Evolutionary conservation across 83 land plant species (phyloP).

Genomic region (Thuja plicata): DNA sequence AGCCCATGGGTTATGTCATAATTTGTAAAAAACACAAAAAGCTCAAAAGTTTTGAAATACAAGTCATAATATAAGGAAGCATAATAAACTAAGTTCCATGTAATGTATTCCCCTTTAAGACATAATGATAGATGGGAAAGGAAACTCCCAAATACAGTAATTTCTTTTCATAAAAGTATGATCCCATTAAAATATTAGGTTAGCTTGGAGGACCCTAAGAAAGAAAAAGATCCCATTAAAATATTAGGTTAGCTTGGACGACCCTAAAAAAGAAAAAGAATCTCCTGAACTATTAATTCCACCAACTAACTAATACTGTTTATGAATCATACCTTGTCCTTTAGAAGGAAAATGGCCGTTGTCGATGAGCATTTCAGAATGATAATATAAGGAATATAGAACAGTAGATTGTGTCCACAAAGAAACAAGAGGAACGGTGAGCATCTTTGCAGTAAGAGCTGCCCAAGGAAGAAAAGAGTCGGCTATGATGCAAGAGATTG

Average conservation of each 20-base stretch:
- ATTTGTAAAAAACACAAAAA: too few relatives aligned
- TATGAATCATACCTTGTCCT: neutral
- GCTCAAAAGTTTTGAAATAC: too few relatives aligned
- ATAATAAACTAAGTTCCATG: too few relatives aligned
- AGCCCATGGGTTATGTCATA: neutral
- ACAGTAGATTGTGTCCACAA: conserved; percentile 39
- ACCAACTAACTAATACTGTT: neutral
- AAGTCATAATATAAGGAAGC: too few relatives aligned
- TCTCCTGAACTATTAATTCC: neutral
- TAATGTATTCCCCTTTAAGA: too few relatives aligned
- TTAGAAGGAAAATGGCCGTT: neutral
- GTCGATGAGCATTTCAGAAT: conserved; percentile 11
- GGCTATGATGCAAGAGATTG: conserved; percentile 25
- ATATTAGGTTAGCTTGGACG: neutral
- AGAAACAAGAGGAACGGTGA: conserved; percentile 32
- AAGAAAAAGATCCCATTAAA: neutral
- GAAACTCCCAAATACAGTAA: too few relatives aligned
- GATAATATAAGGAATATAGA: conserved; percentile 25
- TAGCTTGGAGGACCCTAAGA: neutral
- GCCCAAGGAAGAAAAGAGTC: conserved; percentile 38
- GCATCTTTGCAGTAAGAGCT: conserved; percentile 20
- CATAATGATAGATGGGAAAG: too few relatives aligned
- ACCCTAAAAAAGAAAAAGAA: neutral
- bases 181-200: too few relatives aligned
- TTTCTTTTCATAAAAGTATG: neutral